A percentile compares a stretch with the other conserved stretches of the same genome.
phyloP scores from a whole-genome alignment of 2,329 filamentous ascomycete species.

The Cordyceps fumosorosea region DNA sequence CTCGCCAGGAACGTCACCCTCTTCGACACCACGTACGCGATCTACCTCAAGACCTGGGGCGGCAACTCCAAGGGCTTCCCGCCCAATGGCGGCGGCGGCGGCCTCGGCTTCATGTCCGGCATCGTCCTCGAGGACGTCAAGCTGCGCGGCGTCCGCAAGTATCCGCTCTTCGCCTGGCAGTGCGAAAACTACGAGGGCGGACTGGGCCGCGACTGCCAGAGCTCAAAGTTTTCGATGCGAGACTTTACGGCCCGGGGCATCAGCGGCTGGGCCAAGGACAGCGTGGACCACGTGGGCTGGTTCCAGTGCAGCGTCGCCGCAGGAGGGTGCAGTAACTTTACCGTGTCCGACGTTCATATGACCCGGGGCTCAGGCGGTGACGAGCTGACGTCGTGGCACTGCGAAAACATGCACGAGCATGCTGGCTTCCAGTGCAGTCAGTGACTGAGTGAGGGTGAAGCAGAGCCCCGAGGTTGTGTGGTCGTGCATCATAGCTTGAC shows the following conservation, averaged over 20 bases:
- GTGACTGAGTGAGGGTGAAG: background rate
- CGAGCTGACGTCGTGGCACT: constrained; percentile 14
- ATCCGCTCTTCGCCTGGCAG: constrained; percentile 29
- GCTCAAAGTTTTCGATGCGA: constrained; percentile 25
- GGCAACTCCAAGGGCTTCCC: constrained; percentile 42
- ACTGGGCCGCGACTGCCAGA: constrained; percentile 28
- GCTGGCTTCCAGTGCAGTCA: constrained; percentile 7
- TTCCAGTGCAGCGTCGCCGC: constrained; percentile 27
- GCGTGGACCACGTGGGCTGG: constrained; percentile 21
- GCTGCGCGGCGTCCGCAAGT: constrained; percentile 21
- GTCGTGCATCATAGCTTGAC: too few relatives aligned
- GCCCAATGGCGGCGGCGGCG: constrained; percentile 53
- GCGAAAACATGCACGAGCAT: constrained; percentile 11
- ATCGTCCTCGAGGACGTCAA: constrained; percentile 26
- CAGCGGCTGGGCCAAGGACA: constrained; percentile 22
- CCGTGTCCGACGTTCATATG: constrained; percentile 21
- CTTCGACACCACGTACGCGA: constrained; percentile 38
- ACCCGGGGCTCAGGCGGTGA: constrained; percentile 14
- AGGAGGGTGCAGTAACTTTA: constrained; percentile 26
- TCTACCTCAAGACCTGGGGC: constrained; percentile 56
- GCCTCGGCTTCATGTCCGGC: constrained; percentile 35
- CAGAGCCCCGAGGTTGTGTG: too few relatives aligned
- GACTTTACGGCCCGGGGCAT: constrained; percentile 23
- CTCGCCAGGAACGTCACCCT: constrained; percentile 40
- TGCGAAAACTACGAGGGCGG: constrained; percentile 30